A percentile compares a stretch with the other conserved stretches of the same genome.
Evolutionary conservation across 345 rosid species (phyloP).

Genomic region (Anastatica hierochuntica): DNA sequence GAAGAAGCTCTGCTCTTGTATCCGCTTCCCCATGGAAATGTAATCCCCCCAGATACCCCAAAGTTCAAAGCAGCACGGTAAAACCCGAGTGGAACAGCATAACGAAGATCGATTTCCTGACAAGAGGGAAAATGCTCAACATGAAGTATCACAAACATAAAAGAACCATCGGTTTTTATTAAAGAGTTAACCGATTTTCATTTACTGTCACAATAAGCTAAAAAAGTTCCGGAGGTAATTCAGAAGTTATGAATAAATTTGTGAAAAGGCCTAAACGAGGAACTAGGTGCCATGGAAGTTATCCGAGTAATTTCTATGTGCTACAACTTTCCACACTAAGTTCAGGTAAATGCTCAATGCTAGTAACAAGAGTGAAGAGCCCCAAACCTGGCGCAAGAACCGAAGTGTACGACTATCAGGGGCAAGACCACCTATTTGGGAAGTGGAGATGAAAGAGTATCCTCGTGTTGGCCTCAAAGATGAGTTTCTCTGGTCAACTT

Average conservation of each 20-base stretch:
- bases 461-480: slow-evolving; percentile 70
- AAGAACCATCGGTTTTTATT: too few relatives aligned
- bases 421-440: slow-evolving; percentile 77
- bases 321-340: neutral
- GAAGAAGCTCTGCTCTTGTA: slow-evolving; percentile 46
- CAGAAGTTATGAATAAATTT: neutral
- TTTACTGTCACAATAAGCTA: too few relatives aligned
- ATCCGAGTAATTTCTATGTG: neutral
- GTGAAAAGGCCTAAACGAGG: neutral
- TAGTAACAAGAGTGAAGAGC: neutral
- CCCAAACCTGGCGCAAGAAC: slow-evolving; percentile 74
- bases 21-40: slow-evolving; percentile 74
- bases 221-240: too few relatives aligned
- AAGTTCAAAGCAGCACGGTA: slow-evolving; percentile 65
- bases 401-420: slow-evolving; percentile 71
- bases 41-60: slow-evolving; percentile 68
- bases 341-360: neutral
- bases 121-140: neutral
- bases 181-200: too few relatives aligned
- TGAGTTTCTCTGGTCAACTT: slow-evolving; percentile 72
- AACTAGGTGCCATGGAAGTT: slow-evolving; percentile 1
- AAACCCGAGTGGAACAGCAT: slow-evolving; percentile 78
- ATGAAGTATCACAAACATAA: too few relatives aligned
- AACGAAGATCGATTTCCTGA: slow-evolving; percentile 82
- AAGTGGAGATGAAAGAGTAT: slow-evolving; percentile 62